Evolutionary conservation across 2,329 filamentous ascomycete species (phyloP).

Genomic region (Fusarium hostae): DNA sequence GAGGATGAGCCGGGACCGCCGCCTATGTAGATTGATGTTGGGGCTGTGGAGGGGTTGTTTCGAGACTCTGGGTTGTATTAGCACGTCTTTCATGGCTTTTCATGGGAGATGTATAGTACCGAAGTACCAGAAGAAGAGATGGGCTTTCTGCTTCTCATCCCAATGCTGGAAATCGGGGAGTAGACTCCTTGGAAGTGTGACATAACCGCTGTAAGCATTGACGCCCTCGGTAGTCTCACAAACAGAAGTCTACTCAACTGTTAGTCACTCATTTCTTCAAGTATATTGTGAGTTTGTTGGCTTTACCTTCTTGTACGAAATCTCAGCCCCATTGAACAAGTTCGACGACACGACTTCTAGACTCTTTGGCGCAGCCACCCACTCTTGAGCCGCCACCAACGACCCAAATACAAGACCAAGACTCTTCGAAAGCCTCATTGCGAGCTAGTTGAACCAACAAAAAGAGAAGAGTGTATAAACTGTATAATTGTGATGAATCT

Average conservation of each 20-base stretch:
- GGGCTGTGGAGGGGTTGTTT: conserved; percentile 39
- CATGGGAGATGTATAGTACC: conserved; percentile 10
- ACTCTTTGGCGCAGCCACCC: neutral
- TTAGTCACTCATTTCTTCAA: neutral
- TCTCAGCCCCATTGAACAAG: conserved; percentile 26
- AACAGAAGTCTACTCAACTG: conserved; percentile 17
- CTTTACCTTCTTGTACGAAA: conserved; percentile 42
- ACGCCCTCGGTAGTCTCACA: conserved; percentile 42
- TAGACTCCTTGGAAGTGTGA: conserved; percentile 34
- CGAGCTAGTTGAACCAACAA: neutral
- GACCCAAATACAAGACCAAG: neutral
- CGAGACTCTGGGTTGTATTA: conserved; percentile 45
- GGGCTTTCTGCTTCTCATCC: conserved; percentile 19
- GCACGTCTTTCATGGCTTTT: neutral
- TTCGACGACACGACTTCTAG: conserved; percentile 12
- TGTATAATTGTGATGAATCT: neutral
- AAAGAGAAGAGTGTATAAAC: neutral
- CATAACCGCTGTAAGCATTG: conserved; percentile 40
- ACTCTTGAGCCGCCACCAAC: conserved; percentile 5
- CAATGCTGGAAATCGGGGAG: conserved; percentile 44
- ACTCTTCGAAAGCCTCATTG: neutral
- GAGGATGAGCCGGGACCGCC: conserved; percentile 71
- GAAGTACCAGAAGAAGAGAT: conserved; percentile 60
- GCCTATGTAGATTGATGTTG: conserved; percentile 67
- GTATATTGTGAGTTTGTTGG: no score